Percentiles rank a stretch among this genome's conserved stretches.
phyloP scores from a whole-genome alignment of 768 basidiomycete species.

The Rhodocollybia butyracea region DNA sequence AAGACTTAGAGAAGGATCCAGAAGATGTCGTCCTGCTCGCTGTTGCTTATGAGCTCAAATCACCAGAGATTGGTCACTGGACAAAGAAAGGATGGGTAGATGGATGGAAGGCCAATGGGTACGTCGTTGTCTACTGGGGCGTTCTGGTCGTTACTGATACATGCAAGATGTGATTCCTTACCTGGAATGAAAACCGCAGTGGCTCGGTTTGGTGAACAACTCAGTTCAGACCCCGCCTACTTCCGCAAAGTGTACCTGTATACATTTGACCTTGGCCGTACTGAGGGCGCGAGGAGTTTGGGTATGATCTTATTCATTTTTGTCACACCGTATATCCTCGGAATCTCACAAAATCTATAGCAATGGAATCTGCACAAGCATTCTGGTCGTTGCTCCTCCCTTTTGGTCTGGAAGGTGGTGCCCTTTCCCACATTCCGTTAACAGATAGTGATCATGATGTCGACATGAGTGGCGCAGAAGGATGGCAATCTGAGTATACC shows the following conservation, averaged over 20 bases:
- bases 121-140: conserved; percentile 20
- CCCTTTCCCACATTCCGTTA: conserved; percentile 43
- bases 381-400: conserved; percentile 80
- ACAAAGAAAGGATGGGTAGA: conserved; percentile 68
- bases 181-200: conserved; percentile 56
- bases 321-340: not conserved
- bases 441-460: conserved; percentile 46
- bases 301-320: conserved; percentile 37
- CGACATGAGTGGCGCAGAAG: conserved; percentile 37
- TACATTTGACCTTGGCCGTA: conserved; percentile 77
- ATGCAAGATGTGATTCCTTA: conserved; percentile 60
- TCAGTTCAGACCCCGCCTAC: conserved; percentile 63
- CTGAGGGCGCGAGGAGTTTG: conserved; percentile 77
- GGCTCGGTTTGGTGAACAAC: conserved; percentile 50
- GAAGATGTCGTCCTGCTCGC: conserved; percentile 83
- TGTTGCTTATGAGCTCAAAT: conserved; percentile 78
- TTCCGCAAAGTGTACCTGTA: conserved; percentile 77
- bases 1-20: conserved; percentile 65
- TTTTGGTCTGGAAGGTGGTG: conserved; percentile 65
- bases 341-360: conserved; percentile 27
- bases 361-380: conserved; percentile 65
- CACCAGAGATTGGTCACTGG: conserved; percentile 73
- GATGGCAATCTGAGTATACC: conserved; percentile 63
- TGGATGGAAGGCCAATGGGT: conserved; percentile 78
- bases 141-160: not conserved